These are phyloP conservation scores for Saccharum officinarum DNA, from an alignment of 176 grass and related monocot species.

Conservation along the genomic window DNA sequence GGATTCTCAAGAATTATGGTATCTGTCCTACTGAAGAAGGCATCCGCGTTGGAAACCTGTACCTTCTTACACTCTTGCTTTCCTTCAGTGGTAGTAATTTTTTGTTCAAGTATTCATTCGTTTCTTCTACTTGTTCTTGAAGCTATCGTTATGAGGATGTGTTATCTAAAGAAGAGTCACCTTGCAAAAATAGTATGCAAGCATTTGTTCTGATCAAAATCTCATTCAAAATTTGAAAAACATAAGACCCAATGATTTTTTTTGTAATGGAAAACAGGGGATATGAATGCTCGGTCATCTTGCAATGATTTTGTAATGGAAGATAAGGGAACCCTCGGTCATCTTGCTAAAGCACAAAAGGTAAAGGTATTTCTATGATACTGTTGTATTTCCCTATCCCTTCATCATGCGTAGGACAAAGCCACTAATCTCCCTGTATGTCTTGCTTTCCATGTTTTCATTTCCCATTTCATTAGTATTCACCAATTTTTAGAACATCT, in stretches of 20 bases:
- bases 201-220: neutral
- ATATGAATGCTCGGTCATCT: neutral
- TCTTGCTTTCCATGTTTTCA: too few relatives aligned
- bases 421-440: too few relatives aligned
- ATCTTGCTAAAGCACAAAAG: neutral
- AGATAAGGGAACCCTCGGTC: neutral
- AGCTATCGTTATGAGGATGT: neutral
- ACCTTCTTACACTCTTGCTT: neutral
- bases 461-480: too few relatives aligned
- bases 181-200: neutral
- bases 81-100: neutral
- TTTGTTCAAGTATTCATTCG: neutral
- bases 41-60: neutral
- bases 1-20: neutral
- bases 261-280: neutral
- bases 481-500: too few relatives aligned
- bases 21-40: neutral
- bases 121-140: neutral
- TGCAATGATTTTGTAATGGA: too few relatives aligned
- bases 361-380: neutral
- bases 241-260: neutral
- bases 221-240: neutral
- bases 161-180: neutral
- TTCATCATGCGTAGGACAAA: neutral
- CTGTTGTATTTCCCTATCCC: neutral